Base-by-base conservation (phyloP, 2,329 filamentous ascomycete species). In the Arthrobotrys sphaeroides region DNA sequence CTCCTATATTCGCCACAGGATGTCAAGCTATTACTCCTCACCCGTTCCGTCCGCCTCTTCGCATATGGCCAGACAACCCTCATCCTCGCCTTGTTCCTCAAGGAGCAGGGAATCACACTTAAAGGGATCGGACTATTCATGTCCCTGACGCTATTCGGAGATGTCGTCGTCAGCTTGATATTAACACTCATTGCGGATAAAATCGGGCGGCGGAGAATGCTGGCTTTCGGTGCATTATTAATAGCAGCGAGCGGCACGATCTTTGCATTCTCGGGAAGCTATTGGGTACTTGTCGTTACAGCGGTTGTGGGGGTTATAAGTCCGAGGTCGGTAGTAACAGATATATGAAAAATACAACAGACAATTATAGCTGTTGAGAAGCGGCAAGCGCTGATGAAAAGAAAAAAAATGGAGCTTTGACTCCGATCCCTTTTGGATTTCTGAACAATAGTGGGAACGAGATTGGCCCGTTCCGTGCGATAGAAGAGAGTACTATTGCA, bases 301-400 rank as follows among this genome's bases (percentile, higher is more conserved):
- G 86, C 87, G 20, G 83, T 90, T 13, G 77, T 90, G 5, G 88
- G 88, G 3, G 88, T 90, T 55, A 88, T 90, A 33, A 89, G 87
- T 80, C 87, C 87, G 2, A 85, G 72, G 64, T 83, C 84, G 84
- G 79, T 61, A 22, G 38, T 55, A 38, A 36, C 31, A 55, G 51
- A 55, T 55, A 55, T 55, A 55, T 55, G 51, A 55, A 26, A 24
- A 7, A 55, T 5, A 10, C 5, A 33, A 33, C 28, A 33, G 5
- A 33, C 5, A 10, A n/a, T n/a, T n/a, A n/a, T 31, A 53, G 26
- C 5, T 31, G 12, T 10, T 53, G 28, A 20, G 51, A 55, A 55
- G 31, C 51, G 51, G 51, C 31, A 55, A 55, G 51, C 47, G 43
- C 42, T 65, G 47, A 53, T 65, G 31, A 43, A 22, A 33, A 10